Evolutionary conservation across 148 eudicot species (phyloP).

Genomic region (Chenopodium suecicum): DNA sequence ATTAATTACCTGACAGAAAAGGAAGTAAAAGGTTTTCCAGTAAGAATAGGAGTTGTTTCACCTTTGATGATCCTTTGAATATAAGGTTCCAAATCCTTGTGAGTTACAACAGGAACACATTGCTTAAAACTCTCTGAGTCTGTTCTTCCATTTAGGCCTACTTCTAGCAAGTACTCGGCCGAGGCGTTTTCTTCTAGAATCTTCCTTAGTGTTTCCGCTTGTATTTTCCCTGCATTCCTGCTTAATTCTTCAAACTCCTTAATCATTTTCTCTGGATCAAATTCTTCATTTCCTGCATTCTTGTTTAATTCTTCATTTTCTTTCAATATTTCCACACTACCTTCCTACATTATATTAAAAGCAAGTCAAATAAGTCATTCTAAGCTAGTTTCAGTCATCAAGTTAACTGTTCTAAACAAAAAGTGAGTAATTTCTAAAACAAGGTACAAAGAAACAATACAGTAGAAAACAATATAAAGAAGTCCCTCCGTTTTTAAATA

Average conservation of each 20-base stretch:
- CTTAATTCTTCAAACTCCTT: constrained; percentile 40
- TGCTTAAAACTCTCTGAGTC: constrained; percentile 64
- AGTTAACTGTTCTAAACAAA: too few relatives aligned
- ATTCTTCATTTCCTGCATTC: constrained; percentile 25
- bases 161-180: constrained; percentile 34
- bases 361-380: too few relatives aligned
- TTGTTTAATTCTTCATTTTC: constrained; percentile 28
- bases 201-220: constrained; percentile 39
- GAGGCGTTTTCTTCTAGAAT: constrained; percentile 35
- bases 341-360: too few relatives aligned
- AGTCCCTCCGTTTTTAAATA: too few relatives aligned
- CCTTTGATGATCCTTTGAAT: constrained; percentile 71
- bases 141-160: constrained; percentile 41
- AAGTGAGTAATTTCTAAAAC: too few relatives aligned
- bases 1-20: constrained; percentile 67
- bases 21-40: constrained; percentile 72
- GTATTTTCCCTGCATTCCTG: constrained; percentile 37
- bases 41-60: constrained; percentile 57
- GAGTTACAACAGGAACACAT: constrained; percentile 69
- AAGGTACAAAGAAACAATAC: too few relatives aligned
- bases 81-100: constrained; percentile 71
- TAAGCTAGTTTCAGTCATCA: too few relatives aligned
- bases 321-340: constrained; percentile 26
- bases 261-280: constrained; percentile 29
- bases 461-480: too few relatives aligned